phyloP scores from a whole-genome alignment of 306 rosid species.

The Quercus berberidifolia region DNA sequence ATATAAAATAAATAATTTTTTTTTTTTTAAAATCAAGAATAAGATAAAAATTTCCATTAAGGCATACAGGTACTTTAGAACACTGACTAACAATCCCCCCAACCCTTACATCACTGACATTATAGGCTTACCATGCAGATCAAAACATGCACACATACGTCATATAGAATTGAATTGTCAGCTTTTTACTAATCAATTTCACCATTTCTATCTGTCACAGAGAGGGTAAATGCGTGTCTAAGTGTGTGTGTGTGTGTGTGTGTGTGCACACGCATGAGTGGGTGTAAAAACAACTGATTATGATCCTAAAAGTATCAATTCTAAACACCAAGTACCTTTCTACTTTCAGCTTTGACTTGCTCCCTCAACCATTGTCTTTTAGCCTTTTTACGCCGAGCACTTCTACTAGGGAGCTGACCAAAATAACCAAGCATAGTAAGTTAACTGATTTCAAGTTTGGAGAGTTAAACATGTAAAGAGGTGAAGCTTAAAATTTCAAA shows the following conservation, averaged over 20 bases:
- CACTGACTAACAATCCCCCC: constrained; percentile 12
- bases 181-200: constrained; percentile 7
- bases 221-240: not conserved
- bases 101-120: constrained; percentile 10
- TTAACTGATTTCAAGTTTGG: not conserved
- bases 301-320: not conserved
- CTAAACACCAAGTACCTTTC: constrained; percentile 49
- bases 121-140: constrained; percentile 17
- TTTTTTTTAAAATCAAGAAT: not conserved
- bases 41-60: constrained; percentile 1
- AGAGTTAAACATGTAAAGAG: not conserved
- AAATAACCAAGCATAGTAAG: not conserved
- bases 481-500: constrained; percentile 10
- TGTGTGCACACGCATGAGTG: not conserved
- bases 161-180: not conserved
- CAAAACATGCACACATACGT: not conserved
- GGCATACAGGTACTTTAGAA: constrained; percentile 13
- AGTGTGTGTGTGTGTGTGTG: not conserved
- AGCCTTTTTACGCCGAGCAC: constrained; percentile 85
- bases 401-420: constrained; percentile 73
- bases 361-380: constrained; percentile 84
- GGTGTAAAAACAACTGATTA: not conserved
- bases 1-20: not conserved
- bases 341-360: constrained; percentile 41
- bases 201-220: not conserved